phyloP scores from a whole-genome alignment of 176 grass and related monocot species.

The Thalia dealbata region DNA sequence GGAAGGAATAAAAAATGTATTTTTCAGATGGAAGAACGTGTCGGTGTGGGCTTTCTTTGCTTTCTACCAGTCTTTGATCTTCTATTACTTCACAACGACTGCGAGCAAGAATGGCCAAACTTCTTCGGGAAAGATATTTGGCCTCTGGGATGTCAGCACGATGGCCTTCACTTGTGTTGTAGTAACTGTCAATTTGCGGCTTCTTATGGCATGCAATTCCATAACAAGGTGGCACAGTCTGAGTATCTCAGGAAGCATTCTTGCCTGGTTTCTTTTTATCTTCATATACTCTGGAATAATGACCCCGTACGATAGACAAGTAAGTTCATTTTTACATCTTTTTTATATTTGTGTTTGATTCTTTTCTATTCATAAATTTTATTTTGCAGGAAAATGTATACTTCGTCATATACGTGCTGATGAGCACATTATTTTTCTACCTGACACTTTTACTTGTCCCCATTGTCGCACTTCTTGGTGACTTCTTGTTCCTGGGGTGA shows the following conservation, averaged over 20 bases:
- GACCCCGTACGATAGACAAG: constrained; percentile 92
- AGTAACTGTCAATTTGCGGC: constrained; percentile 93
- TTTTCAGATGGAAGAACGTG: constrained; percentile 86
- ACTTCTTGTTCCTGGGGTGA: constrained; percentile 93
- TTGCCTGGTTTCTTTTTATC: constrained; percentile 90
- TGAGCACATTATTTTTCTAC: constrained; percentile 98
- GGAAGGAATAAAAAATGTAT: constrained; percentile 89
- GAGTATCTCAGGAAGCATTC: constrained; percentile 80
- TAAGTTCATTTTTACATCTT: constrained; percentile 13
- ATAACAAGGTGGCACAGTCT: constrained; percentile 93
- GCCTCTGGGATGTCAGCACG: constrained; percentile 96
- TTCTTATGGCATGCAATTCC: constrained; percentile 86
- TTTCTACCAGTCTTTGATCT: constrained; percentile 83
- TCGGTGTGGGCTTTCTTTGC: constrained; percentile 90
- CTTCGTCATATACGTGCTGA: constrained; percentile 96
- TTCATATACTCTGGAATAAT: constrained; percentile 93
- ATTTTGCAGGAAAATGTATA: constrained; percentile 90
- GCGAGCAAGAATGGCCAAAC: constrained; percentile 65
- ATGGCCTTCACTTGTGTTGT: constrained; percentile 96
- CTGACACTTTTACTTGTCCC: constrained; percentile 75
- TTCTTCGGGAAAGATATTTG: constrained; percentile 83
- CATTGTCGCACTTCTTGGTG: constrained; percentile 73
- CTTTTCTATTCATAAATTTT: constrained; percentile 13
- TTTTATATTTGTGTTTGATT: constrained; percentile 3
- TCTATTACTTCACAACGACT: constrained; percentile 89